These are phyloP conservation scores for Xylaria venustula DNA, from an alignment of 495 filamentous ascomycete genomes.

Conservation along the genomic window DNA sequence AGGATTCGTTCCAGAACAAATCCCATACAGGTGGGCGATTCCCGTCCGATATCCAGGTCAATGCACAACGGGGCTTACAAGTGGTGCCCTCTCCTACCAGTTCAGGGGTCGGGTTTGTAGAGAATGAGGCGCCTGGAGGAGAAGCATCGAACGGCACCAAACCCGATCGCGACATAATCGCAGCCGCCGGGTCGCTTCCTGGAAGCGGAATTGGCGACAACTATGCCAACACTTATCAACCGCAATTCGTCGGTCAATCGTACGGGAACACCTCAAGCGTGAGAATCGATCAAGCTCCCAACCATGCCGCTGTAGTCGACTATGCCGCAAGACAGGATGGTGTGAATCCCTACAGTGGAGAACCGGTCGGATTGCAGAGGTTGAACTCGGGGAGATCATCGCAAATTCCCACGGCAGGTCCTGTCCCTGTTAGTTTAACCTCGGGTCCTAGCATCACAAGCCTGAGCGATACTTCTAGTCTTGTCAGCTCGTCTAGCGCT, in stretches of 20 bases:
- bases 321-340: slow-evolving; percentile 42
- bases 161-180: slow-evolving; percentile 55
- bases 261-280: slow-evolving; percentile 34
- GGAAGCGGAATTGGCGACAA: slow-evolving; percentile 42
- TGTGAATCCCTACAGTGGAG: slow-evolving; percentile 43
- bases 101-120: slow-evolving; percentile 63
- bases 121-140: slow-evolving; percentile 23
- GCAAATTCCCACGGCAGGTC: slow-evolving; percentile 18
- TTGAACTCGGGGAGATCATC: background rate
- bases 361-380: slow-evolving; percentile 27
- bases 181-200: slow-evolving; percentile 52
- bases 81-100: slow-evolving; percentile 75
- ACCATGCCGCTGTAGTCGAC: slow-evolving; percentile 37
- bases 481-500: slow-evolving; percentile 20
- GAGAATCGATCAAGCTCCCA: slow-evolving; percentile 32
- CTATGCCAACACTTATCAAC: slow-evolving; percentile 14
- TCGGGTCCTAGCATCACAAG: slow-evolving; percentile 14
- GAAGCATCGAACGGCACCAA: slow-evolving; percentile 9
- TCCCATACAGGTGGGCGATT: slow-evolving; percentile 86
- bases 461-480: slow-evolving; percentile 29
- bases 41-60: slow-evolving; percentile 80
- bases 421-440: slow-evolving; percentile 7
- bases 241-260: slow-evolving; percentile 25
- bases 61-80: slow-evolving; percentile 67
- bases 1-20: slow-evolving; percentile 54